A percentile compares a stretch with the other conserved stretches of the same genome.
These are phyloP conservation scores for Blakeslea trispora DNA, from an alignment of 371 early-diverging fungal genomes.

Conservation along the genomic window DNA sequence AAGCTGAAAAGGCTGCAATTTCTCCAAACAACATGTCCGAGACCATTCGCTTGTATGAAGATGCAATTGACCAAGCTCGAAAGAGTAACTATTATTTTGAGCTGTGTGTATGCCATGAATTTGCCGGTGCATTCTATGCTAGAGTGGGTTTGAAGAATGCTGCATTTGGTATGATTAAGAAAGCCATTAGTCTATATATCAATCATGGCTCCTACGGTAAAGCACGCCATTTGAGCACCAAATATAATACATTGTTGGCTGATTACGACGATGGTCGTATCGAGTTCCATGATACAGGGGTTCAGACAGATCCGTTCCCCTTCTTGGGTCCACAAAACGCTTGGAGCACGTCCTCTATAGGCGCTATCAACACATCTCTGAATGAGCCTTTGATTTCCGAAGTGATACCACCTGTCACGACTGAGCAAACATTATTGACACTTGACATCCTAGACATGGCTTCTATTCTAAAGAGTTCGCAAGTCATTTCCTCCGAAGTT, in stretches of 20 bases:
- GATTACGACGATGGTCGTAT: slow-evolving; percentile 31
- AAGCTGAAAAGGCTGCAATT: slow-evolving; percentile 34
- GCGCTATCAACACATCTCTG: slow-evolving; percentile 16
- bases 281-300: slow-evolving; percentile 33
- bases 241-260: slow-evolving; percentile 27
- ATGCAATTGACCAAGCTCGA: slow-evolving; percentile 38
- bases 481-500: slow-evolving; percentile 52
- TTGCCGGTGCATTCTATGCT: slow-evolving; percentile 40
- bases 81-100: slow-evolving; percentile 38
- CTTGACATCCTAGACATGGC: slow-evolving; percentile 50
- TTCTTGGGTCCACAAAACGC: slow-evolving; percentile 34
- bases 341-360: slow-evolving; percentile 42
- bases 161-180: slow-evolving; percentile 37
- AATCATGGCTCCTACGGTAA: slow-evolving; percentile 45
- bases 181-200: slow-evolving; percentile 35
- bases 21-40: slow-evolving; percentile 21
- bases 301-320: slow-evolving; percentile 49
- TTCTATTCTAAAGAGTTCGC: slow-evolving; percentile 50
- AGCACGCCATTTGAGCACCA: slow-evolving; percentile 33
- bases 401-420: slow-evolving; percentile 40
- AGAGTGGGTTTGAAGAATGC: slow-evolving; percentile 37
- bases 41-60: slow-evolving; percentile 34
- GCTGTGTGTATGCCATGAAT: slow-evolving; percentile 39
- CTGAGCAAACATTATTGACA: slow-evolving; percentile 45
- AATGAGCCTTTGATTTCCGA: slow-evolving; percentile 40